Percentiles rank a stretch among this genome's conserved stretches.
phyloP scores from a whole-genome alignment of 2,329 filamentous ascomycete species.

The Aspergillus oerlinghausenensis region DNA sequence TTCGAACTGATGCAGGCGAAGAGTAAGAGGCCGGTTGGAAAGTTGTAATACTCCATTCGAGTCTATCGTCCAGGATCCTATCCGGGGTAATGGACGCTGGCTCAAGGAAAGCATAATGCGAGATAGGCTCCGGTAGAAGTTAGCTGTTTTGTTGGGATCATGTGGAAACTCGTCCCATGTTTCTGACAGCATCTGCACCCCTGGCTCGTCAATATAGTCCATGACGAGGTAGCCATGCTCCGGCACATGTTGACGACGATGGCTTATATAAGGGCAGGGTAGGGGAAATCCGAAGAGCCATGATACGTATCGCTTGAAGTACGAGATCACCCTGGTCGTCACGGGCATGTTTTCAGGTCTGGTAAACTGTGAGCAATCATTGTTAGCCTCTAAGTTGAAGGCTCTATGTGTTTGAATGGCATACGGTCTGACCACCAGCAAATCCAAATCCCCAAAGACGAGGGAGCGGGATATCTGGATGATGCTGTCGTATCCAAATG shows the following conservation, averaged over 20 bases:
- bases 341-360: slow-evolving; percentile 12
- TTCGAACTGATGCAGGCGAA: slow-evolving; percentile 29
- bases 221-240: slow-evolving; percentile 28
- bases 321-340: slow-evolving; percentile 17
- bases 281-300: slow-evolving; percentile 18
- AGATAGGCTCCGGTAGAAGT: slow-evolving; percentile 19
- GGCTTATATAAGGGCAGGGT: slow-evolving; percentile 21
- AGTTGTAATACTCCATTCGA: slow-evolving; percentile 23
- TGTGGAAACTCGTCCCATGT: slow-evolving; percentile 23
- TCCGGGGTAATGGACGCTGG: slow-evolving; percentile 23
- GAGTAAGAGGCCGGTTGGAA: slow-evolving; percentile 34
- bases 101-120: slow-evolving; percentile 20
- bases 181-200: slow-evolving; percentile 24
- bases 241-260: slow-evolving; percentile 11
- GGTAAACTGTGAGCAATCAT: slow-evolving; percentile 8
- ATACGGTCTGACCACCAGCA: slow-evolving; percentile 24
- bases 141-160: slow-evolving; percentile 9
- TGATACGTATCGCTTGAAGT: slow-evolving; percentile 15
- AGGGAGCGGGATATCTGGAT: slow-evolving; percentile 34
- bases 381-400: background rate
- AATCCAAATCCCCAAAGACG: slow-evolving; percentile 33
- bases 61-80: slow-evolving; percentile 31
- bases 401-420: background rate
- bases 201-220: slow-evolving; percentile 21
- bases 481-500: slow-evolving; percentile 37